A percentile compares a stretch with the other conserved stretches of the same genome.
These are phyloP conservation scores for Talaromyces pinophilus DNA, from an alignment of 2,329 filamentous ascomycete genomes.

Conservation along the genomic window DNA sequence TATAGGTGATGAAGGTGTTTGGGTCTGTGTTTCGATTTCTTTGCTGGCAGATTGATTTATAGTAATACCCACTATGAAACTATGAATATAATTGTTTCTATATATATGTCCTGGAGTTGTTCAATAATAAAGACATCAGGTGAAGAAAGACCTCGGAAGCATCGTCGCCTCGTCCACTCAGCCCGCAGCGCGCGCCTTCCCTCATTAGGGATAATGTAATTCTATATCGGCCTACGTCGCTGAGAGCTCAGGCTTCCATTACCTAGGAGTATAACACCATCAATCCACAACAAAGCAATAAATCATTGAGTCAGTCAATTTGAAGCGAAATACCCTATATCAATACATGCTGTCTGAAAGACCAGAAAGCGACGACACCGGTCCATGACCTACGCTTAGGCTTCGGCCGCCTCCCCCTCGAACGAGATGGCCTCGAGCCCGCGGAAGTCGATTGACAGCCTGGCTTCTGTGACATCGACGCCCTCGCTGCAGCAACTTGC, in stretches of 20 bases:
- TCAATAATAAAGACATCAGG: not conserved
- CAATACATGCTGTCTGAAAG: not conserved
- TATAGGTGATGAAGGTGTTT: slow-evolving; percentile 19
- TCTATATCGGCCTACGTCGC: slow-evolving; percentile 18
- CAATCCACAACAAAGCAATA: not conserved
- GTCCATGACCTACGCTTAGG: slow-evolving; percentile 21
- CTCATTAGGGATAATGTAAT: slow-evolving; percentile 22
- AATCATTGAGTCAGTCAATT: not conserved
- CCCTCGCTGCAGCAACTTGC: slow-evolving; percentile 54
- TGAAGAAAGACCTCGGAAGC: not conserved
- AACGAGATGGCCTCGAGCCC: slow-evolving; percentile 62
- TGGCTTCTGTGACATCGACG: slow-evolving; percentile 58
- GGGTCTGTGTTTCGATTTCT: not conserved
- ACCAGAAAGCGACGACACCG: not conserved
- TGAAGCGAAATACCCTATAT: not conserved
- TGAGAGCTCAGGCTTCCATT: slow-evolving; percentile 17
- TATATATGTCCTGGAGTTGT: not conserved
- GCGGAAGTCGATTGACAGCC: slow-evolving; percentile 67
- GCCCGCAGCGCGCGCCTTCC: slow-evolving; percentile 13
- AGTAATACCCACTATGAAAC: slow-evolving; percentile 9
- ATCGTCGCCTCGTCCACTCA: not conserved
- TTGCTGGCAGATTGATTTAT: not conserved
- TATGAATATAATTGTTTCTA: not conserved
- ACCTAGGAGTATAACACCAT: not conserved
- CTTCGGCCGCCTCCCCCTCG: slow-evolving; percentile 24